Evolutionary conservation across 2,329 filamentous ascomycete species (phyloP).

Genomic region (Fusarium nanum): DNA sequence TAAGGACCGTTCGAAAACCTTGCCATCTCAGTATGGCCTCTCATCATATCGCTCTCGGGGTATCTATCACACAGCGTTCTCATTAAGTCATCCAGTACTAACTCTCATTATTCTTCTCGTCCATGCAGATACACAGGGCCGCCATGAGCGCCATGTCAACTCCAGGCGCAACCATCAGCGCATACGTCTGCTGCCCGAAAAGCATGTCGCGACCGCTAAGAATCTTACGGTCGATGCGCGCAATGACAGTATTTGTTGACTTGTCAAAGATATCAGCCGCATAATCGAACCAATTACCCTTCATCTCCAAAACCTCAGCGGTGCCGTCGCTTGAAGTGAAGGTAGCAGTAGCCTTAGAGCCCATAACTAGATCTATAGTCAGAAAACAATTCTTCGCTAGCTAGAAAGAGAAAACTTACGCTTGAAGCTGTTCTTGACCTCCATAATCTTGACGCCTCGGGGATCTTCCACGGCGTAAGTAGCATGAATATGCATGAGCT

Average conservation of each 20-base stretch:
- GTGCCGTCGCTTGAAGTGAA: conserved; percentile 64
- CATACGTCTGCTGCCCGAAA: conserved; percentile 73
- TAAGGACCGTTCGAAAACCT: neutral
- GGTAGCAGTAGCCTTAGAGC: conserved; percentile 65
- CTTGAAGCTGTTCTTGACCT: conserved; percentile 66
- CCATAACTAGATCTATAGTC: conserved; percentile 55
- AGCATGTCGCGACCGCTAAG: conserved; percentile 68
- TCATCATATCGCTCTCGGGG: neutral
- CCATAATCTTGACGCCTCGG: conserved; percentile 60
- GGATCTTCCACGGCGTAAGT: conserved; percentile 64
- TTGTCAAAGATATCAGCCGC: conserved; percentile 68
- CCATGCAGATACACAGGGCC: conserved; percentile 75
- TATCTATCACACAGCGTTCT: conserved; percentile 14
- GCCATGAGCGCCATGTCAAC: conserved; percentile 74
- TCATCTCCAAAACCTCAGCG: conserved; percentile 64
- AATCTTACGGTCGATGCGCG: conserved; percentile 68
- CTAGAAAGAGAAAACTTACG: conserved; percentile 53
- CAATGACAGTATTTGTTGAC: conserved; percentile 63
- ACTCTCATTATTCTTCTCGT: conserved; percentile 67
- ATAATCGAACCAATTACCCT: conserved; percentile 70
- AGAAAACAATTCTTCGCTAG: neutral
- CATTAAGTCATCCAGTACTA: neutral
- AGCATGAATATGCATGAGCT: conserved; percentile 61
- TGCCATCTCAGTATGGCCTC: neutral
- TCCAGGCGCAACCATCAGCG: conserved; percentile 70